phyloP scores from a whole-genome alignment of 352 stramenopile species.

The Pythium sukuiense region DNA sequence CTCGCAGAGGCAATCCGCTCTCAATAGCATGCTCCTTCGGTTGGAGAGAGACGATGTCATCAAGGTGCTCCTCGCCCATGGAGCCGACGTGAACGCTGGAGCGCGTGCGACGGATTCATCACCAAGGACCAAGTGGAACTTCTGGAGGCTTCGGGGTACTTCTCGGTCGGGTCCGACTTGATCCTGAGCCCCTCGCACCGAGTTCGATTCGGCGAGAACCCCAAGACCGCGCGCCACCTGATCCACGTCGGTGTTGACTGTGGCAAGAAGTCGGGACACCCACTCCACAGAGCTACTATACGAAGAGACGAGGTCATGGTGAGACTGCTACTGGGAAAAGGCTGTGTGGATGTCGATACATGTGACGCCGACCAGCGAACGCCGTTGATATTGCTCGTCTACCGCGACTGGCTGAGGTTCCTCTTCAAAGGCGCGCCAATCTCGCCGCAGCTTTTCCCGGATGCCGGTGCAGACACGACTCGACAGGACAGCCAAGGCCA shows the following conservation, averaged over 20 bases:
- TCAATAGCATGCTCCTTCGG: too few species aligned
- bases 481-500: too few species aligned
- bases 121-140: background rate
- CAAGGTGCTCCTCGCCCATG: background rate
- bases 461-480: too few species aligned
- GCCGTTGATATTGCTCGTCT: too few species aligned
- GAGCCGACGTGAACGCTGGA: background rate
- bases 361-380: background rate
- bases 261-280: background rate
- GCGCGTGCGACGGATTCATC: background rate
- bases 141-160: background rate
- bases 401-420: too few species aligned
- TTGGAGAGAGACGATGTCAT: background rate
- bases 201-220: too few species aligned
- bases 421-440: too few species aligned
- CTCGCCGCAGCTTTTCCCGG: too few species aligned
- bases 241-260: background rate
- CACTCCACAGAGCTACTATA: background rate
- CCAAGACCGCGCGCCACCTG: too few species aligned
- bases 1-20: too few species aligned
- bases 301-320: background rate
- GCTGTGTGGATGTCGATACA: background rate
- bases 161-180: background rate
- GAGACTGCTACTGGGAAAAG: background rate
- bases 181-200: too few species aligned